Conservation (phyloP, 2,329 filamentous ascomycete species). For the Penicillium glabrum region DNA sequence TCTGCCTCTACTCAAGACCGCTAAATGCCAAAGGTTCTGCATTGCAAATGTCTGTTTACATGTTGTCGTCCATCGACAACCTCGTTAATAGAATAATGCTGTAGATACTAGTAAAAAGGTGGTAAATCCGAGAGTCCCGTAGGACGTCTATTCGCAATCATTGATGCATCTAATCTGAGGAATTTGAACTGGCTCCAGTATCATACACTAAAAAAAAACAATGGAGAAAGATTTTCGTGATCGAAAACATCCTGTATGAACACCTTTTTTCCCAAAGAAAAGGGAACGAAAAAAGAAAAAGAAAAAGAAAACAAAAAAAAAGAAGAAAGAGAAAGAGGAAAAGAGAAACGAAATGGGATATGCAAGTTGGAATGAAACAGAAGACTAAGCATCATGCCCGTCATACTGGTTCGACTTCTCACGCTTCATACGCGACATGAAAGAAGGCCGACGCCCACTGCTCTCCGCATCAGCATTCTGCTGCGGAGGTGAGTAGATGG, state of each 20-base stretch:
- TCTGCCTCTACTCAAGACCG: not conserved
- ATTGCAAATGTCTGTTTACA: too few relatives aligned
- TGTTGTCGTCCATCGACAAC: too few relatives aligned
- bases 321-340: not conserved
- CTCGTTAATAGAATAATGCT: too few relatives aligned
- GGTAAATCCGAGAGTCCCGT: not conserved
- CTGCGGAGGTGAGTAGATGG: constrained; percentile 67
- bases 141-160: not conserved
- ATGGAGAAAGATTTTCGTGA: not conserved
- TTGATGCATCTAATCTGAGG: not conserved
- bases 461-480: not conserved
- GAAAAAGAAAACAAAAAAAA: not conserved
- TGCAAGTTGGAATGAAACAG: not conserved
- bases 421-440: constrained; percentile 11
- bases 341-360: not conserved
- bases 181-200: not conserved
- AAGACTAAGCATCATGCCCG: constrained; percentile 7
- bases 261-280: not conserved
- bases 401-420: constrained; percentile 5
- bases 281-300: not conserved
- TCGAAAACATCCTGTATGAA: not conserved
- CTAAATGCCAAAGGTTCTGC: not conserved
- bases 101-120: not conserved
- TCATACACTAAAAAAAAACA: constrained; percentile 1
- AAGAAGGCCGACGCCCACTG: constrained; percentile 6